Evolutionary conservation across 345 rosid species (phyloP).

Genomic region (Balakata baccata): DNA sequence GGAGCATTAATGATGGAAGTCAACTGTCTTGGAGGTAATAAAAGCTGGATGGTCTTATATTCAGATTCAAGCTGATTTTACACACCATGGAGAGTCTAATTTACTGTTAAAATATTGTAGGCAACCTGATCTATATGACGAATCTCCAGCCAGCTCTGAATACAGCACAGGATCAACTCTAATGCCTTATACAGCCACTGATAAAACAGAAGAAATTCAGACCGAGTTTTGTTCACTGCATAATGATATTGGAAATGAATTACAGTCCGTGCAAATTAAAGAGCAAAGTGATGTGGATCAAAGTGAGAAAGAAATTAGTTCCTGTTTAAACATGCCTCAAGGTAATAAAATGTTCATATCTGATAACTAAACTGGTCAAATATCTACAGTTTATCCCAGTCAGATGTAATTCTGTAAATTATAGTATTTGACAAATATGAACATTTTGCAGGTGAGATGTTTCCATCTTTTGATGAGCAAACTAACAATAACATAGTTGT

Average conservation of each 20-base stretch:
- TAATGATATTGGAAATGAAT: slow-evolving; percentile 33
- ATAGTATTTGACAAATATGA: slow-evolving; percentile 21
- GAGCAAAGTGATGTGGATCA: slow-evolving; percentile 27
- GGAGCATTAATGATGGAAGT: slow-evolving; percentile 57
- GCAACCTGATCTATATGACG: slow-evolving; percentile 78
- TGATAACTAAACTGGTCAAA: background rate
- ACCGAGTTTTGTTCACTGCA: slow-evolving; percentile 38
- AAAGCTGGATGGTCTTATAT: slow-evolving; percentile 4
- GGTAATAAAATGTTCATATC: slow-evolving; percentile 33
- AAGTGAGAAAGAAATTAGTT: slow-evolving; percentile 40
- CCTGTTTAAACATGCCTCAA: slow-evolving; percentile 39
- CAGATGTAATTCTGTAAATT: background rate
- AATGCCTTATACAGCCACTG: slow-evolving; percentile 38
- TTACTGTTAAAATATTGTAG: slow-evolving; percentile 32
- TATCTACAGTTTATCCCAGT: slow-evolving; percentile 6
- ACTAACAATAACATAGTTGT: slow-evolving; percentile 40
- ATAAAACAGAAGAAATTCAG: slow-evolving; percentile 43
- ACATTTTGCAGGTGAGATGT: slow-evolving; percentile 34
- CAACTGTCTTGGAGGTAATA: slow-evolving; percentile 72
- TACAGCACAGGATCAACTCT: slow-evolving; percentile 81
- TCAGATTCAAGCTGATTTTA: slow-evolving; percentile 12
- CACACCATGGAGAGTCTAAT: slow-evolving; percentile 23
- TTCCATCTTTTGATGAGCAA: slow-evolving; percentile 40
- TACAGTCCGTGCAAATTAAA: slow-evolving; percentile 26
- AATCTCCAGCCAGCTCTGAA: slow-evolving; percentile 82